Evolutionary conservation across 1,139 yeast genomes (phyloP), one percentile per base, ranked within the genome.

Genomic region (Hyphopichia pseudoburtonii): DNA sequence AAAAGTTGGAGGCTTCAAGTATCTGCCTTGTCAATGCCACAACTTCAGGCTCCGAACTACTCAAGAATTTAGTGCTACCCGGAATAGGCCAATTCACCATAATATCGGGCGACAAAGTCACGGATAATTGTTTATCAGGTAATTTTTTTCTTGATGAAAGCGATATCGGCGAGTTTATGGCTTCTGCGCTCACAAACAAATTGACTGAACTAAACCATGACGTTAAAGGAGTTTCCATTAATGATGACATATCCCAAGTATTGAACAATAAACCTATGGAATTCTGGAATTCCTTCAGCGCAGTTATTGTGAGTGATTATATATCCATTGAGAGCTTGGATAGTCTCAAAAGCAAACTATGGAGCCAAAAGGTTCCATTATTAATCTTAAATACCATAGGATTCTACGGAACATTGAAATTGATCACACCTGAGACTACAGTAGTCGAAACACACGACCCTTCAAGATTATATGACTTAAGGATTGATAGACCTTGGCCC

Each of bases 1-100:
- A 62, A 6, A 70, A 72, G 3, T 66, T 92, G 25, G 79, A 78
- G 35, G 54, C 57, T 3, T 68, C 92, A 1, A 80, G 75, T 41
- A 70, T 89, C 2, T 76, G 88, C 39, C 59, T 88, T 9, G 49
- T 88, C 5, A 80, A 82, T 34, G 82, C 81, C 10, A 68, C 80
- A 1, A 59, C 82, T 0, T 67, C 80, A 0, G 82, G 87, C 1
- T 63, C 82, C 1, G 97, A 92, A 57, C 62, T 80, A 11, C 58
- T 86, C 40, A 90, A 90, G 64, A 88, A 89, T 56, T 64, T 90
- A 43, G 79, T 86, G 2, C 66, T 92, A 23, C 90, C 96, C 0
- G 96, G 96, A 1, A 64, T 86, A 17, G 94, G 95, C 5, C 56
- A 70, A 9, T 73, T 84, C 43, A 78, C 87, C 0, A 66, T 89